Evolutionary conservation across 129 eudicot genomes (phyloP), one percentile per base, ranked within the genome.

Genomic region (Escallonia herrerae): DNA sequence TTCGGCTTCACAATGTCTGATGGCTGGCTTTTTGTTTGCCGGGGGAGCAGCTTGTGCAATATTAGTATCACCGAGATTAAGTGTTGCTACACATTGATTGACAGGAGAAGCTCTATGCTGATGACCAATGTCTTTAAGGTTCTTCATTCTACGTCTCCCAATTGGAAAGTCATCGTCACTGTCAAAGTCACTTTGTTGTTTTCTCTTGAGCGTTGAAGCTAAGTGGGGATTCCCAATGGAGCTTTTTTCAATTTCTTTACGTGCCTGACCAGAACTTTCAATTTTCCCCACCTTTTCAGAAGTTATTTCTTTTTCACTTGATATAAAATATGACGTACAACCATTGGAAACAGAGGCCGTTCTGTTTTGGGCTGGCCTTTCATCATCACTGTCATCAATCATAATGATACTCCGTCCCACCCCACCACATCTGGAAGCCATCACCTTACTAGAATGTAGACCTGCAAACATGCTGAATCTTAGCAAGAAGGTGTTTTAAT

Each of bases 301-400:
- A 22, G 33, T 22, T 22, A 22, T 22, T 22, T 33, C 37, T 56
- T 72, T 65, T 81, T 51, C 74, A 37, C 52, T 68, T 76, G 33
- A 22, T 22, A 22, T 22, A 6, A 8, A 8, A 7, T 9, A 48
- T 58, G 77, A 46, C 43, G 40, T 12, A 37, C n/a, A 40, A 63
- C 10, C 4, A 40, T 68, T n/a, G 49, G 43, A 3, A 58, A 41
- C 54, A n/a, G 42, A 15, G 13, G 33, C 5, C 37, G 59, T 47
- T 69, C 54, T 63, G 33, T 69, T 71, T 9, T 67, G 56, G 11
- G 15, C 42, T 5, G 54, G 62, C 40, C 10, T 52, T 46, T 75
- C 87, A 59, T 75, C 74, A 44, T 75, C 84, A 15, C 83, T 76
- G 51, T 75, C 78, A 66, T 7, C 60, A 3, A 82, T 64, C 8